These are phyloP conservation scores for Fomitopsis palustris DNA, from an alignment of 1,284 basidiomycete species.

Conservation along the genomic window DNA sequence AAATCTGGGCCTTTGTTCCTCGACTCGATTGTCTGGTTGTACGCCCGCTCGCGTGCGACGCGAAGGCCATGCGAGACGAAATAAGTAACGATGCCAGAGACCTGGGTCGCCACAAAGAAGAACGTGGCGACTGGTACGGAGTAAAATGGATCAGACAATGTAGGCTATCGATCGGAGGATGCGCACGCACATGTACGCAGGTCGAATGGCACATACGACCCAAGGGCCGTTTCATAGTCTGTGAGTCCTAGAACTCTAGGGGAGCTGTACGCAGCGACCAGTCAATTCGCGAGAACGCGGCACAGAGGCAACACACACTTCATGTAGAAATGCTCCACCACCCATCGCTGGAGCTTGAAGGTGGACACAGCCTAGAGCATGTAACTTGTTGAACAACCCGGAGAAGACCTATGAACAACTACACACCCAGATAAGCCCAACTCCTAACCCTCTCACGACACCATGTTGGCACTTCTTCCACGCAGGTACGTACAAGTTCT, in stretches of 20 bases:
- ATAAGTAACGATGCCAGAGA: conserved; percentile 71
- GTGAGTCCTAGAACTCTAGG: conserved; percentile 64
- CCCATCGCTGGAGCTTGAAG: conserved; percentile 59
- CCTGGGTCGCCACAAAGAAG: conserved; percentile 68
- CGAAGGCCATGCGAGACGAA: conserved; percentile 75
- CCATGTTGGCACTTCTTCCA: conserved; percentile 79
- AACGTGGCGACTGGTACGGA: conserved; percentile 61
- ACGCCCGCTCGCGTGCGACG: conserved; percentile 74
- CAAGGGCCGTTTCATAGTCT: conserved; percentile 54
- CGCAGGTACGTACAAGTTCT: conserved; percentile 56
- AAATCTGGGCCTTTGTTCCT: conserved; percentile 79
- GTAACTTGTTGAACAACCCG: not conserved
- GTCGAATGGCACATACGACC: conserved; percentile 60
- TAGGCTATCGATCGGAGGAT: not conserved
- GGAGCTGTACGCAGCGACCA: conserved; percentile 39
- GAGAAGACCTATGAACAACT: not conserved
- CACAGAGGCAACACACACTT: conserved; percentile 46
- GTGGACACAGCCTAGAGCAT: conserved; percentile 50
- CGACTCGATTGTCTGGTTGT: conserved; percentile 75
- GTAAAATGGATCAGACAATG: not conserved
- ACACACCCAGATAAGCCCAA: conserved; percentile 67
- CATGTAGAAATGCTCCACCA: conserved; percentile 58
- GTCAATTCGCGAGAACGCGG: not conserved
- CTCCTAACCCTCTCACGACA: conserved; percentile 51
- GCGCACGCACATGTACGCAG: conserved; percentile 58